phyloP scores from a whole-genome alignment of 108 stramenopile species.

The Fragilaria crotonensis region DNA sequence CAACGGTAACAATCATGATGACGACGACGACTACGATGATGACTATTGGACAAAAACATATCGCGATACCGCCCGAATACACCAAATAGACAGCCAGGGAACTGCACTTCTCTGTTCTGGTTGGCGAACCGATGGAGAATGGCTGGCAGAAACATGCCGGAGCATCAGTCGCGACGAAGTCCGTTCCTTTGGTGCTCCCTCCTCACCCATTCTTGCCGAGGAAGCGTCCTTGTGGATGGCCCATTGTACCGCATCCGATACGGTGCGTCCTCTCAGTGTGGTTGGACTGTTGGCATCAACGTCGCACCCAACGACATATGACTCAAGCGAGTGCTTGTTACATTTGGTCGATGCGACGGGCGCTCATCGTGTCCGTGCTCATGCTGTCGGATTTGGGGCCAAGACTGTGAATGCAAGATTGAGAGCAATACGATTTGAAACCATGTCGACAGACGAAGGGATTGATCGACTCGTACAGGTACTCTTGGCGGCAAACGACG shows the following conservation, averaged over 20 bases:
- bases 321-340: constrained; percentile 8
- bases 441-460: background rate
- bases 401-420: constrained; percentile 16
- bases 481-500: constrained; percentile 1
- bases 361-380: constrained; percentile 49
- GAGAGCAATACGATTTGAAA: constrained; percentile 3
- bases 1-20: constrained; percentile 1
- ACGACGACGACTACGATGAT: constrained; percentile 1
- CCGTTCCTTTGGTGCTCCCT: constrained; percentile 31
- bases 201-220: constrained; percentile 29
- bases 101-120: constrained; percentile 58
- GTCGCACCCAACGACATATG: too few species aligned
- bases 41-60: constrained; percentile 34
- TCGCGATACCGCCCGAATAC: constrained; percentile 61
- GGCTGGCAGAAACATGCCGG: constrained; percentile 33
- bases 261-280: constrained; percentile 32
- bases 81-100: constrained; percentile 36
- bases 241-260: constrained; percentile 37
- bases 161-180: constrained; percentile 41
- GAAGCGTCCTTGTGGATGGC: constrained; percentile 61
- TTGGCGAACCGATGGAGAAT: constrained; percentile 66
- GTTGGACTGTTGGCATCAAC: constrained; percentile 53
- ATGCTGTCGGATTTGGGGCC: constrained; percentile 50
- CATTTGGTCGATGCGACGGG: constrained; percentile 69
- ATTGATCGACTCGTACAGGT: constrained; percentile 1